Percentiles rank a stretch among this genome's conserved stretches.
These are phyloP conservation scores for Phaeosphaeria sp. DNA, from an alignment of 2,329 filamentous ascomycete species.

Conservation along the genomic window DNA sequence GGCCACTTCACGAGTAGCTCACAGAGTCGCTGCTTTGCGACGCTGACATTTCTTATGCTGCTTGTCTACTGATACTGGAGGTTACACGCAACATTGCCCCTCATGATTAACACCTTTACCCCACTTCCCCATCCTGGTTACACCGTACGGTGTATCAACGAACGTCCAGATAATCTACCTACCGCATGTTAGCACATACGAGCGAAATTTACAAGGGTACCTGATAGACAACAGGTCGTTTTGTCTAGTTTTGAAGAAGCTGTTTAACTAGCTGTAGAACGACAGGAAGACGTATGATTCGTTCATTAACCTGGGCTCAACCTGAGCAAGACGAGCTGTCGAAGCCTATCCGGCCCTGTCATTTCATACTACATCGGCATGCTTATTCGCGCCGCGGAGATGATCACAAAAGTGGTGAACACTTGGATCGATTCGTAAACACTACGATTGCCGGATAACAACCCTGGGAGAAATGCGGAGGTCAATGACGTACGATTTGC, in stretches of 20 bases:
- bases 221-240: too few relatives aligned
- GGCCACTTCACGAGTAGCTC: background rate
- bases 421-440: background rate
- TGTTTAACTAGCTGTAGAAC: too few relatives aligned
- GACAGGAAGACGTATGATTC: too few relatives aligned
- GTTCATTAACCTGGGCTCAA: too few relatives aligned
- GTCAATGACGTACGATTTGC: slow-evolving; percentile 6
- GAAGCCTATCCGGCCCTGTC: too few relatives aligned
- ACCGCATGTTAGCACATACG: too few relatives aligned
- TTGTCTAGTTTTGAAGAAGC: too few relatives aligned
- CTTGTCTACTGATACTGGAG: too few relatives aligned
- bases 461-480: slow-evolving; percentile 2
- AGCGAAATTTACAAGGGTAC: too few relatives aligned
- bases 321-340: too few relatives aligned
- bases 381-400: background rate
- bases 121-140: background rate
- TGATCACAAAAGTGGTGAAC: background rate
- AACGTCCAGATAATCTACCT: background rate
- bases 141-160: background rate
- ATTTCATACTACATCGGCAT: background rate
- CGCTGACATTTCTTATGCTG: too few relatives aligned
- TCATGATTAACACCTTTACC: background rate
- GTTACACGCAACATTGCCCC: background rate
- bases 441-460: background rate
- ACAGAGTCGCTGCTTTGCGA: background rate